Conservation (phyloP, 1,284 basidiomycete genomes). For the Anthracocystis panici-leucophaei region DNA sequence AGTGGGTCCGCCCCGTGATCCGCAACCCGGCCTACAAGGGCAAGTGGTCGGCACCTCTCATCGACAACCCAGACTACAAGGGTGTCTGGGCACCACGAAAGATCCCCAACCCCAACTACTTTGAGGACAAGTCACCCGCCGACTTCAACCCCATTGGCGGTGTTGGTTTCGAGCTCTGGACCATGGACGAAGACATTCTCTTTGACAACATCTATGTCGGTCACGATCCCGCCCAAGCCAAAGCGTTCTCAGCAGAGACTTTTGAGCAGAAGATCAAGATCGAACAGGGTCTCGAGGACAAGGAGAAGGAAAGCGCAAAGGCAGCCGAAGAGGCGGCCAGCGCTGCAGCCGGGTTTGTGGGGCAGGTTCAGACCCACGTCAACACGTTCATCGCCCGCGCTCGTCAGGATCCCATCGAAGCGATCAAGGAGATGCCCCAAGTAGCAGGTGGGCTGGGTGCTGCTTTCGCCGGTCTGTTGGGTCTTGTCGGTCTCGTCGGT, state of each 20-base stretch:
- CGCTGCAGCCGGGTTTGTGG: slow-evolving; percentile 33
- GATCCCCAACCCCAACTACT: slow-evolving; percentile 84
- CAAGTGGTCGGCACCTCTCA: slow-evolving; percentile 90
- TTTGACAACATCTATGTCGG: slow-evolving; percentile 69
- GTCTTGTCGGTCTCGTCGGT: slow-evolving; percentile 56
- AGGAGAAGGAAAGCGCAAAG: slow-evolving; percentile 37
- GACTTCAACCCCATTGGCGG: slow-evolving; percentile 74
- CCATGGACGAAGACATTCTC: slow-evolving; percentile 68
- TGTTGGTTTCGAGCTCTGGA: slow-evolving; percentile 69
- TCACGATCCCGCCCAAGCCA: slow-evolving; percentile 62
- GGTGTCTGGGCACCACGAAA: slow-evolving; percentile 63
- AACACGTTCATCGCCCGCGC: slow-evolving; percentile 50
- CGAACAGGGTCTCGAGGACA: slow-evolving; percentile 62
- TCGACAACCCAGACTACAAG: slow-evolving; percentile 73
- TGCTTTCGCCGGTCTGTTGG: slow-evolving; percentile 55
- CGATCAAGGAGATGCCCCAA: slow-evolving; percentile 62
- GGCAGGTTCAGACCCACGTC: slow-evolving; percentile 46
- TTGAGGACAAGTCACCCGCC: slow-evolving; percentile 87
- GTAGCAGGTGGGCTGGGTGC: slow-evolving; percentile 61
- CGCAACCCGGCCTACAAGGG: slow-evolving; percentile 99
- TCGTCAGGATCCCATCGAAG: slow-evolving; percentile 55
- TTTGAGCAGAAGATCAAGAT: slow-evolving; percentile 64
- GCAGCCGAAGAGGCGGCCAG: slow-evolving; percentile 33
- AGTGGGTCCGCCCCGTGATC: slow-evolving; percentile 89
- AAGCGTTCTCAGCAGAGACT: slow-evolving; percentile 60